Evolutionary conservation across 768 basidiomycete genomes (phyloP), one percentile per base, ranked within the genome.

Genomic region (Lentinula edodes): DNA sequence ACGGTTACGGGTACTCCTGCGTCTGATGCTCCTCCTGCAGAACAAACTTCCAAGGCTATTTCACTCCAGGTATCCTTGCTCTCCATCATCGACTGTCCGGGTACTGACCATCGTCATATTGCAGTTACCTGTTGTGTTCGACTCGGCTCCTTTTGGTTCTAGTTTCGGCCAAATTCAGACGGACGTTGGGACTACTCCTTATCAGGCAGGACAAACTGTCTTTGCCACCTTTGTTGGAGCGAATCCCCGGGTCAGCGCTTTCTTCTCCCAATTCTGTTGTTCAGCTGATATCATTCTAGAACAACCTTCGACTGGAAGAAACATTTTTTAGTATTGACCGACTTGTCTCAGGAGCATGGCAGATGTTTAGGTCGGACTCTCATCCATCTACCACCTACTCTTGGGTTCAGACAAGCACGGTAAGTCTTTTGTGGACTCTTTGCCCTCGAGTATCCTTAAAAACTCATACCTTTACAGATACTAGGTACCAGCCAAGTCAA

Each of bases 251-350:
- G 89, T 90, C 65, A 64, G 83, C 70, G 36, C 9, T 34, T 43
- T 50, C 45, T 36, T 60, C 55, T 64, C 12, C 62, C 60, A 16
- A 23, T 18, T 48, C 20, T 9, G 12, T 12, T 10, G 20, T 23
- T 8, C 20, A 43, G 46, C 20, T 20, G 20, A 18, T 3, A 8
- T 48, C 8, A 12, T 28, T 42, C 18, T 64, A 91, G 89, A 93
- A 93, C 66, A 91, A 92, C 67, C 80, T 91, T 36, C 83, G 84
- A 23, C 77, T 91, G 10, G 89, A 90, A 66, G 79, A 78, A 48
- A 90, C 89, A 1, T 91, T 89, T 78, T 73, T 92, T 48, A 83
- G 79, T 1, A 81, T 92, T 43, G 88, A 91, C 62, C 80, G 76
- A 55, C 70, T 79, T 38, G 72, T 78, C 6, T 68, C 74, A 15